phyloP scores from a whole-genome alignment of 352 stramenopile species.

The Globisporangium takayamanum region DNA sequence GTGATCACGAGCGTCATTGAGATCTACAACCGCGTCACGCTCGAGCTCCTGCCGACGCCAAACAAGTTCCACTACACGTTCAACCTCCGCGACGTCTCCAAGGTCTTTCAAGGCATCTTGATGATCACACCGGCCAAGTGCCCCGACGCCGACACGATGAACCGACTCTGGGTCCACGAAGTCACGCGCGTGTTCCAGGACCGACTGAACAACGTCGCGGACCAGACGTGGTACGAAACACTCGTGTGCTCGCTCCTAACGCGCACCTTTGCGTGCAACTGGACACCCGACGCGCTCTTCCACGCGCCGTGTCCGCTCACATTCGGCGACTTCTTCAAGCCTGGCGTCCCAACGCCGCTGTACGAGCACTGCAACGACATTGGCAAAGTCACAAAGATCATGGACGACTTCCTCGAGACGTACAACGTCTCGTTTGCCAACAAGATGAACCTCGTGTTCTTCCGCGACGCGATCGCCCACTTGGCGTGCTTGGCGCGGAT shows the following conservation, averaged over 20 bases:
- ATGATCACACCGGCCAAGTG: constrained; percentile 89
- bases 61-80: constrained; percentile 94
- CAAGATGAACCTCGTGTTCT: constrained; percentile 96
- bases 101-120: constrained; percentile 94
- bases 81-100: constrained; percentile 94
- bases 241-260: constrained; percentile 79
- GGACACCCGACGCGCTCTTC: constrained; percentile 82
- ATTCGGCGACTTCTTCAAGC: constrained; percentile 92
- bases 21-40: constrained; percentile 90
- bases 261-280: constrained; percentile 73
- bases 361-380: constrained; percentile 88
- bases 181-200: constrained; percentile 91
- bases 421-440: constrained; percentile 93
- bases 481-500: constrained; percentile 87
- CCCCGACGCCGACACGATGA: constrained; percentile 75
- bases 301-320: constrained; percentile 79
- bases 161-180: constrained; percentile 91
- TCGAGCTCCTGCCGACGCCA: constrained; percentile 90
- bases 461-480: constrained; percentile 90
- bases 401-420: constrained; percentile 91
- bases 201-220: constrained; percentile 80
- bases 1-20: constrained; percentile 90
- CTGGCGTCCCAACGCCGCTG: constrained; percentile 55
- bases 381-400: constrained; percentile 70
- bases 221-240: constrained; percentile 91